phyloP scores from a whole-genome alignment of 495 filamentous ascomycete species.

The Trypethelium eluteriae region DNA sequence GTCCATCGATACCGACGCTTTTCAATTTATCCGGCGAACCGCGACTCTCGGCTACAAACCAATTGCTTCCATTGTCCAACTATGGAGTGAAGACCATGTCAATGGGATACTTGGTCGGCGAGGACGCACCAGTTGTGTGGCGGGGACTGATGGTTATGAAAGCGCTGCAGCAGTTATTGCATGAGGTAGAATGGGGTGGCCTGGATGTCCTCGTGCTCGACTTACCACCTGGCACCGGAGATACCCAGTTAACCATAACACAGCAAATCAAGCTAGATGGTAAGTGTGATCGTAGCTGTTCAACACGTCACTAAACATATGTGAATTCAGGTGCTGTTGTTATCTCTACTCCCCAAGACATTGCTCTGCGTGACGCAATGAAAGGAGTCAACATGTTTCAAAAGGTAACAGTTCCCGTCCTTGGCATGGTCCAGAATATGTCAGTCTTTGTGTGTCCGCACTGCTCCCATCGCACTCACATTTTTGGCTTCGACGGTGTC shows the following conservation, averaged over 20 bases:
- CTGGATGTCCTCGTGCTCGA: slow-evolving; percentile 84
- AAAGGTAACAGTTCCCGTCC: slow-evolving; percentile 65
- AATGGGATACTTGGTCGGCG: slow-evolving; percentile 85
- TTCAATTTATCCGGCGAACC: slow-evolving; percentile 57
- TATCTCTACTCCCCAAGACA: slow-evolving; percentile 85
- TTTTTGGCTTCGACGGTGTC: slow-evolving; percentile 60
- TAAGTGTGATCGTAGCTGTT: slow-evolving; percentile 23
- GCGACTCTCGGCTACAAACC: slow-evolving; percentile 45
- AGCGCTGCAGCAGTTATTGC: slow-evolving; percentile 87
- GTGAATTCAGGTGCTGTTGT: slow-evolving; percentile 60
- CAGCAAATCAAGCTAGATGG: slow-evolving; percentile 84
- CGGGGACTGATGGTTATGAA: slow-evolving; percentile 97
- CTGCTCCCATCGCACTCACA: slow-evolving; percentile 63
- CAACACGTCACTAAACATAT: not conserved
- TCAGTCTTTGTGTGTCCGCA: slow-evolving; percentile 72
- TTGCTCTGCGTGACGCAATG: slow-evolving; percentile 80
- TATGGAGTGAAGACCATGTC: slow-evolving; percentile 98
- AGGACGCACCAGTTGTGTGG: slow-evolving; percentile 83
- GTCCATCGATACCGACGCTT: slow-evolving; percentile 86
- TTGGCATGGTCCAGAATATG: slow-evolving; percentile 98
- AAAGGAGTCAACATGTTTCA: slow-evolving; percentile 88
- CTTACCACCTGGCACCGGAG: slow-evolving; percentile 87
- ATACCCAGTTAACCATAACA: slow-evolving; percentile 85
- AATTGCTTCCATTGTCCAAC: slow-evolving; percentile 80
- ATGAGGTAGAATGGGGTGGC: slow-evolving; percentile 83